phyloP scores from a whole-genome alignment of 257 asterid species.

The Prunella vulgaris region DNA sequence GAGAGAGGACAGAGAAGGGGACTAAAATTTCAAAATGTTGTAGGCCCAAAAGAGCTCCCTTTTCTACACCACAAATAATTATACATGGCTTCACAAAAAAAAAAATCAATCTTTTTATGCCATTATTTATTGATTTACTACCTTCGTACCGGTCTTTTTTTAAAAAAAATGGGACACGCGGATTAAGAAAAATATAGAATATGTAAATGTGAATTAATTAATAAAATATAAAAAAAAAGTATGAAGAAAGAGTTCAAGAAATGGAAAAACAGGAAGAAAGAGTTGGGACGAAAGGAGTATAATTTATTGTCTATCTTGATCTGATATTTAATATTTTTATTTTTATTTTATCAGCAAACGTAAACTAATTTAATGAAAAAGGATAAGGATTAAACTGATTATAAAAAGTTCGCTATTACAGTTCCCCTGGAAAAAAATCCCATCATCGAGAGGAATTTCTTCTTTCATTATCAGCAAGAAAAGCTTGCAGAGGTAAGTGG shows the following conservation, averaged over 20 bases:
- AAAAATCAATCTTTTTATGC: too few species aligned
- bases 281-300: too few species aligned
- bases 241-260: too few species aligned
- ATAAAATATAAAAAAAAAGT: too few species aligned
- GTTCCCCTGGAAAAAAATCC: neutral
- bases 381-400: constrained; percentile 7
- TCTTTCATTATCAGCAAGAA: neutral
- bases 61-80: neutral
- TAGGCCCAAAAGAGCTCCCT: neutral
- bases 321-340: too few species aligned
- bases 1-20: neutral
- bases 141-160: too few species aligned
- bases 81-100: too few species aligned
- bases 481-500: constrained; percentile 3
- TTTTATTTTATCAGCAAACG: neutral
- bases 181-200: too few species aligned
- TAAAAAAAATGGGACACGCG: too few species aligned
- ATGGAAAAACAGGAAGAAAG: too few species aligned
- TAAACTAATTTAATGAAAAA: neutral
- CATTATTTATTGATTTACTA: neutral
- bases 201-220: too few species aligned
- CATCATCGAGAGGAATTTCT: neutral
- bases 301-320: too few species aligned
- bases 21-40: neutral
- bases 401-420: neutral